Evolutionary conservation across 2,329 filamentous ascomycete genomes (phyloP), one percentile per base, ranked within the genome.

Genomic region (Escovopsis sp.): DNA sequence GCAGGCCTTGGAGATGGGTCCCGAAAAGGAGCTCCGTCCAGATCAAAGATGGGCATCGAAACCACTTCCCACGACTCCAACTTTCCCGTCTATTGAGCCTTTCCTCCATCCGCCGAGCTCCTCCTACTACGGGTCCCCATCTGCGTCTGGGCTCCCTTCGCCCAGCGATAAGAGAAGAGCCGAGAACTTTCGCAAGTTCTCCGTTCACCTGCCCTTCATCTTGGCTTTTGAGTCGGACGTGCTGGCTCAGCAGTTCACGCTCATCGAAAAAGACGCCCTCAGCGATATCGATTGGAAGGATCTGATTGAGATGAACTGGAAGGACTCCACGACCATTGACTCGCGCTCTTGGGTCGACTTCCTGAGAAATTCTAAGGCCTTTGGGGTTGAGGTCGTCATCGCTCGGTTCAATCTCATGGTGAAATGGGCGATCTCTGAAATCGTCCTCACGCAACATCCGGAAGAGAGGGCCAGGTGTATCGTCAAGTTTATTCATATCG

Each of bases 231-330:
- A 87, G 53, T 86, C 85, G 6, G 78, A 85, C 50, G 67, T 81
- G 3, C 69, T 91, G 26, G 85, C 85, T 3, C 81, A 88, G 58
- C 85, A 91, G 52, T 85, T 91, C 51, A 89, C 84, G 0, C 70
- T 91, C 32, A 85, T 91, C 38, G 85, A 91, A 55, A 88, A 89
- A 58, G 85, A 89, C 55, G 85, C 84, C 1, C 67, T 91, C 19
- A 84, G 86, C 51, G 85, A 89, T 58, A 83, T 91, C 48, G 84
- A 89, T 61, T 91, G 85, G 85, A 86, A 83, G 56, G 85, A 91
- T 51, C 68, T 91, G 11, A 84, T 89, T 43, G 82, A 87, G 43
- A 80, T 91, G 70, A 76, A 76, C 40, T 89, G 85, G 83, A 85
- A 84, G 56, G 77, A 86, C 51, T 66, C 71, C 15, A 70, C 74